Evolutionary conservation across 306 rosid genomes (phyloP).

Genomic region (Crataegus laevigata): DNA sequence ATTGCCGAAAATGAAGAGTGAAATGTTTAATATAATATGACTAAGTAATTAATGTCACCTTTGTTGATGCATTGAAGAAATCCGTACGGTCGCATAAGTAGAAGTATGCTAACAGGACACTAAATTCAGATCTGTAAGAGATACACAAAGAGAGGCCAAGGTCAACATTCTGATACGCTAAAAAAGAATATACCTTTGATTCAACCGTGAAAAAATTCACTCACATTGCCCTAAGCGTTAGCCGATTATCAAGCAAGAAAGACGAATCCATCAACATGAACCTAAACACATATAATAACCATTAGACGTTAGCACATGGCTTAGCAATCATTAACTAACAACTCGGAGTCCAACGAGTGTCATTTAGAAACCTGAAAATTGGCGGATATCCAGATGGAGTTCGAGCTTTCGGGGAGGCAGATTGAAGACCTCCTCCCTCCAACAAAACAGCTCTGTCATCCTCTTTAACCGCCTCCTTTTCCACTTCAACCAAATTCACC

Average conservation of each 20-base stretch:
- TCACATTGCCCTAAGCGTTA: slow-evolving; percentile 90
- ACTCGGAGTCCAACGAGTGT: neutral
- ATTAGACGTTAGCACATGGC: slow-evolving; percentile 1
- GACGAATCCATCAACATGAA: slow-evolving; percentile 68
- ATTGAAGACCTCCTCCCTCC: slow-evolving; percentile 61
- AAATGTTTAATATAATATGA: slow-evolving; percentile 5
- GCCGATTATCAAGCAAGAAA: slow-evolving; percentile 78
- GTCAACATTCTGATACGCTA: slow-evolving; percentile 13
- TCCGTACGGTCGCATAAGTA: slow-evolving; percentile 85
- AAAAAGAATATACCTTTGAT: neutral
- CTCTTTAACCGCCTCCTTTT: slow-evolving; percentile 44
- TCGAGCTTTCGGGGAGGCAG: slow-evolving; percentile 58
- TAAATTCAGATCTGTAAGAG: slow-evolving; percentile 66
- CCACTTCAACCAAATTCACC: slow-evolving; percentile 52
- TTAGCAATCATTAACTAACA: slow-evolving; percentile 20
- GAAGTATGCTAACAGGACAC: slow-evolving; percentile 64
- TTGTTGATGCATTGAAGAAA: slow-evolving; percentile 64
- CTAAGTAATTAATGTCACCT: slow-evolving; percentile 38
- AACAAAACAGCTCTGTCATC: slow-evolving; percentile 64
- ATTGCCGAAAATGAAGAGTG: neutral
- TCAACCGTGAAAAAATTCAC: slow-evolving; percentile 25
- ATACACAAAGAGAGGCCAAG: neutral
- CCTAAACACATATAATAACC: slow-evolving; percentile 30
- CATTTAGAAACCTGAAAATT: slow-evolving; percentile 47
- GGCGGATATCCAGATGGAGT: slow-evolving; percentile 36